Percentiles rank a stretch among this genome's conserved stretches.
These are phyloP conservation scores for Coemansia sp. DNA, from an alignment of 192 early-diverging fungal genomes.

Conservation along the genomic window DNA sequence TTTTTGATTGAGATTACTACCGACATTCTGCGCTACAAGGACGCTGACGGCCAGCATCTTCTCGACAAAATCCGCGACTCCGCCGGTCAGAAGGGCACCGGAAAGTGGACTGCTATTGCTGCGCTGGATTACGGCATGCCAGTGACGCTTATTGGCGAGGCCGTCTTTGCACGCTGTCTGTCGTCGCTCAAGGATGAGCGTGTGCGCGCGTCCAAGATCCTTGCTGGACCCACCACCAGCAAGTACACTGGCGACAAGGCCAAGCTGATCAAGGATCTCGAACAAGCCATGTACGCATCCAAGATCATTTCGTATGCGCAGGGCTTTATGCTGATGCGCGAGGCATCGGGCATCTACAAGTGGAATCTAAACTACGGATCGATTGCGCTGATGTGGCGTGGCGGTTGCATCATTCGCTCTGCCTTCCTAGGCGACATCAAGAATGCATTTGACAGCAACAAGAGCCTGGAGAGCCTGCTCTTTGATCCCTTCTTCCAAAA, in stretches of 20 bases:
- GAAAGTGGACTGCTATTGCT: conserved; percentile 97
- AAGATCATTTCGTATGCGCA: conserved; percentile 99
- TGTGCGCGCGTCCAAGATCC: conserved; percentile 82
- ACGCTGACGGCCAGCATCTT: conserved; percentile 80
- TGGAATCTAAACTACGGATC: conserved; percentile 98
- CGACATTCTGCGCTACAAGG: conserved; percentile 92
- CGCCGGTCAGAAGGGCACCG: conserved; percentile 97
- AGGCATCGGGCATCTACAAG: conserved; percentile 85
- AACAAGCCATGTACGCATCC: conserved; percentile 92
- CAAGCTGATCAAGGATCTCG: conserved; percentile 84
- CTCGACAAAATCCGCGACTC: conserved; percentile 95
- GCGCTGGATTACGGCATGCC: conserved; percentile 95
- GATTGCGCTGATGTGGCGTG: conserved; percentile 99
- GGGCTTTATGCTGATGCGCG: conserved; percentile 98
- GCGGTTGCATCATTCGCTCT: conserved; percentile 97
- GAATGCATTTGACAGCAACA: conserved; percentile 87
- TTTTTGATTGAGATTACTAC: conserved; percentile 96
- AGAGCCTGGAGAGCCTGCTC: conserved; percentile 84
- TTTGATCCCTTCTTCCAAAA: conserved; percentile 97
- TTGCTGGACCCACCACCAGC: conserved; percentile 68
- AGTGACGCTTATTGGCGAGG: conserved; percentile 97
- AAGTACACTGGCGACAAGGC: conserved; percentile 85
- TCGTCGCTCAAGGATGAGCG: conserved; percentile 97
- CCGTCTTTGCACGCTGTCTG: conserved; percentile 95
- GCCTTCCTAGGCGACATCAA: conserved; percentile 98